phyloP scores from a whole-genome alignment of 2,329 filamentous ascomycete species.

The Fusarium fracticaudum region DNA sequence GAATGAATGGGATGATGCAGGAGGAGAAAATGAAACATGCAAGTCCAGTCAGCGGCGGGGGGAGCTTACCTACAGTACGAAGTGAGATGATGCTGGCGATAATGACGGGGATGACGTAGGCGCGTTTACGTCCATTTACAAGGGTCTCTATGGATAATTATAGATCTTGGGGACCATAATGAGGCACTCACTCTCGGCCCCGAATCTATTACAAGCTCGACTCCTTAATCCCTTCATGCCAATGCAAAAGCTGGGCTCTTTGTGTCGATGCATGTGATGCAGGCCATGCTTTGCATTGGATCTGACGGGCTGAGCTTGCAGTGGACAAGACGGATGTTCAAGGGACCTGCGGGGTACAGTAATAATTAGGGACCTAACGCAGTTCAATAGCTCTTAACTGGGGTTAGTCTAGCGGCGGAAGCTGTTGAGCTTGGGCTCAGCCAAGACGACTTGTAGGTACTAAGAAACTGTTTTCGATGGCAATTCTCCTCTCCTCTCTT shows the following conservation, averaged over 20 bases:
- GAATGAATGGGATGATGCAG: constrained; percentile 21
- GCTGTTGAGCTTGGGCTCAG: not conserved
- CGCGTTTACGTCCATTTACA: constrained; percentile 17
- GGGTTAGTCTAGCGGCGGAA: not conserved
- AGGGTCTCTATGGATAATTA: constrained; percentile 10
- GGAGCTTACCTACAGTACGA: constrained; percentile 29
- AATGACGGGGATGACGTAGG: constrained; percentile 34
- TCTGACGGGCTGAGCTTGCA: not conserved
- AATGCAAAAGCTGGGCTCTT: not conserved
- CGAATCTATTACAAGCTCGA: not conserved
- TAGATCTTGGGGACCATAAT: not conserved
- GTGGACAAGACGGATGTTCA: not conserved
- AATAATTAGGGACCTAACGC: not conserved
- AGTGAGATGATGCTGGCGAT: constrained; percentile 29
- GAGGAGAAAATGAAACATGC: constrained; percentile 7
- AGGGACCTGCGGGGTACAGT: constrained; percentile 28
- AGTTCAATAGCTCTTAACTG: not conserved
- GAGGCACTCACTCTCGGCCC: not conserved
- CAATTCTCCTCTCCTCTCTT: not conserved
- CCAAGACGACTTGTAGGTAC: not conserved
- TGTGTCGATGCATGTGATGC: constrained; percentile 21
- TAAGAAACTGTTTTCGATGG: not conserved
- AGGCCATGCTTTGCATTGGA: not conserved
- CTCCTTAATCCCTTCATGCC: not conserved
- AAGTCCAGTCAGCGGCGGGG: constrained; percentile 31